Evolutionary conservation across 78 protist genomes (phyloP).

Genomic region (Acrasis kona): DNA sequence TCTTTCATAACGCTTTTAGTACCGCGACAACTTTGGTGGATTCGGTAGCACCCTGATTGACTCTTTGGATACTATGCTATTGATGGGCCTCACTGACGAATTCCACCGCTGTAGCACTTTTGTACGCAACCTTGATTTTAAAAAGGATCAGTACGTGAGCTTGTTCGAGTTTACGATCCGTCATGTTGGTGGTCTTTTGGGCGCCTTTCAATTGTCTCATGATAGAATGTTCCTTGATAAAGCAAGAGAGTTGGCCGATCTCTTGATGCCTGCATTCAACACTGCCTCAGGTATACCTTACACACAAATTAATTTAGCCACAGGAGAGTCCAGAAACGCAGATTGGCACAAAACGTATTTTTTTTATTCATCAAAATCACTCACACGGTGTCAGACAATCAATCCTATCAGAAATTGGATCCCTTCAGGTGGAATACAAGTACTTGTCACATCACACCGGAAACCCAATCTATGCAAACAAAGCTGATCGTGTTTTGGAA

Average conservation of each 20-base stretch:
- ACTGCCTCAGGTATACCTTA: conserved; percentile 39
- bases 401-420: conserved; percentile 21
- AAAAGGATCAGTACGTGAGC: neutral
- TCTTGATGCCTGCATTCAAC: conserved; percentile 34
- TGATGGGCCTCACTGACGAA: conserved; percentile 53
- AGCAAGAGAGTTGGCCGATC: conserved; percentile 45
- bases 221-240: conserved; percentile 5
- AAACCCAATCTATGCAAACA: neutral
- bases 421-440: conserved; percentile 23
- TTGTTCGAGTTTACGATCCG: conserved; percentile 30
- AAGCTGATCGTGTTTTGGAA: neutral
- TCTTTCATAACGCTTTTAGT: too few relatives aligned
- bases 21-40: too few relatives aligned
- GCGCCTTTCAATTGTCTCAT: conserved; percentile 17
- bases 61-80: conserved; percentile 47
- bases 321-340: neutral
- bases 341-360: conserved; percentile 22
- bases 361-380: too few relatives aligned
- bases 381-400: too few relatives aligned
- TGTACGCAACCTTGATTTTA: neutral
- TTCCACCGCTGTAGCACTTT: conserved; percentile 32
- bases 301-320: neutral
- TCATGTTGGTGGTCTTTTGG: conserved; percentile 17
- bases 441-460: conserved; percentile 2
- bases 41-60: conserved; percentile 57